phyloP scores from a whole-genome alignment of 257 asterid genomes.

The Lycium ferocissimum region DNA sequence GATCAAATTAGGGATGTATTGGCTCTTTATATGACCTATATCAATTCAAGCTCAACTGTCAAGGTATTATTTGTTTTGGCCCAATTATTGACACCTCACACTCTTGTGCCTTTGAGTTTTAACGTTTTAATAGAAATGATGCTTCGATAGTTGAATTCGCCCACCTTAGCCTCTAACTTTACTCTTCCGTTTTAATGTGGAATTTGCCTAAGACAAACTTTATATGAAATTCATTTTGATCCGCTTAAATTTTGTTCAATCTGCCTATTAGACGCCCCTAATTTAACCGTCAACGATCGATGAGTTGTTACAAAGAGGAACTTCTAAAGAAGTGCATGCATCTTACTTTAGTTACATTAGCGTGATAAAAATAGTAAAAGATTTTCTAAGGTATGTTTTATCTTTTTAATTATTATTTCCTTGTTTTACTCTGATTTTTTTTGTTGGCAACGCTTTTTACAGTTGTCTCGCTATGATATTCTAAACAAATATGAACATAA shows the following conservation, averaged over 20 bases:
- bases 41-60: no score
- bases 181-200: neutral
- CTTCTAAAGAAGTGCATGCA: neutral
- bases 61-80: neutral
- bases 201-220: neutral
- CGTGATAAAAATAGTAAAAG: neutral
- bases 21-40: no score
- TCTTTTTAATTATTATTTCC: neutral
- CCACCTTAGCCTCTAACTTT: neutral
- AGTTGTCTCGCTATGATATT: neutral
- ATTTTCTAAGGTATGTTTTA: neutral
- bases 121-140: neutral
- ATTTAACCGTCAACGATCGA: accelerated
- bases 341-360: neutral
- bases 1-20: no score
- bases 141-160: neutral
- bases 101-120: neutral
- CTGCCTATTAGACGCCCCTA: no score
- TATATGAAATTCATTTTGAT: neutral
- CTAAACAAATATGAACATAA: neutral
- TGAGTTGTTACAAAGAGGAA: neutral
- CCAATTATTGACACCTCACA: neutral
- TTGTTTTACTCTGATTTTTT: no score
- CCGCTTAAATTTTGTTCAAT: accelerated
- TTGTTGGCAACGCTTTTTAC: neutral